Base-by-base conservation (phyloP, 805 yeast species). In the Candida verbasci region DNA sequence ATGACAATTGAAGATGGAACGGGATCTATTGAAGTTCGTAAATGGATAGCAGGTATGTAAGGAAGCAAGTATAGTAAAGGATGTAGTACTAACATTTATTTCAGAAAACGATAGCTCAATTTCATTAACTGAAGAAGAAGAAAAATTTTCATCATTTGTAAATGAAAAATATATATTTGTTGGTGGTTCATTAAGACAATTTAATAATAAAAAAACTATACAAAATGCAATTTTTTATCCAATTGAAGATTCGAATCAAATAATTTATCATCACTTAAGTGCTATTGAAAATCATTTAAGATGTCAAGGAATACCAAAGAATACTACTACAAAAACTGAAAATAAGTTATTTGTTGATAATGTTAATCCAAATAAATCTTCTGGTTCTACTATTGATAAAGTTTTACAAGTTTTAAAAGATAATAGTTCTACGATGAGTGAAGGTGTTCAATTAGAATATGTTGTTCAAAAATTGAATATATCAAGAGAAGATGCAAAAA, bases 1-100 rank as follows among this genome's bases (percentile, higher is more conserved):
- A 53, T 82, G 30, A 76, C 79, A 14, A 51, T 84, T n/a, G 93
- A 84, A 50, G 94, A 84, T 54, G 91, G 93, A 9, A 80, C 93
- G 36, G 59, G 87, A 0, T 67, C 72, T 3, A 65, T 80, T 6
- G 81, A 79, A 17, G 70, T 83, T 32, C 72, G 82, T 48, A 72
- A 73, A 44, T 84, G 91, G 91, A 52, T 62, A 12, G 58, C n/a
- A n/a, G n/a, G n/a, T n/a, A n/a, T n/a, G n/a, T n/a, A n/a, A n/a
- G n/a, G n/a, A n/a, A n/a, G n/a, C n/a, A n/a, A n/a, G n/a, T n/a
- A n/a, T n/a, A n/a, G n/a, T n/a, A n/a, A n/a, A n/a, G n/a, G n/a
- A n/a, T n/a, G n/a, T n/a, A n/a, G n/a, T n/a, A n/a, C n/a, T n/a
- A n/a, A n/a, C n/a, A n/a, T n/a, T n/a, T n/a, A n/a, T n/a, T n/a